A percentile compares a stretch with the other conserved stretches of the same genome.
phyloP scores from a whole-genome alignment of 2,329 filamentous ascomycete species.

The Emmonsiellopsis sp. region DNA sequence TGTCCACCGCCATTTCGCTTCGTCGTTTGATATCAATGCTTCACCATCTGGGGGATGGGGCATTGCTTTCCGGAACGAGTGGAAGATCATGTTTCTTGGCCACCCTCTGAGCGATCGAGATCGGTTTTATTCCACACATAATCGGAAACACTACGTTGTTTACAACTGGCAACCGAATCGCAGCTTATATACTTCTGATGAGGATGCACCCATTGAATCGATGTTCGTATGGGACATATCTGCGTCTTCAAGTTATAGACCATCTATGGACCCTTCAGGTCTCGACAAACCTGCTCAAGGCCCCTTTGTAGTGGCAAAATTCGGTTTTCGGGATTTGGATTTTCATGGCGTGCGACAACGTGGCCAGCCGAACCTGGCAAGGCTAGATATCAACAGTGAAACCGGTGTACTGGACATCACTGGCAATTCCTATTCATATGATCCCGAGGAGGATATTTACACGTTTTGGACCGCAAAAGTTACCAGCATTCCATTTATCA shows the following conservation, averaged over 20 bases:
- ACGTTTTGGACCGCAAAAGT: slow-evolving; percentile 33
- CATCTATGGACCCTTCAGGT: slow-evolving; percentile 42
- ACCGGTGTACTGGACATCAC: slow-evolving; percentile 43
- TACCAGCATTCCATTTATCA: slow-evolving; percentile 47
- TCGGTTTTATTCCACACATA: slow-evolving; percentile 56
- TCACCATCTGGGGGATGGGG: slow-evolving; percentile 27
- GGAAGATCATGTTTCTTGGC: slow-evolving; percentile 51
- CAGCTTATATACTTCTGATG: slow-evolving; percentile 43
- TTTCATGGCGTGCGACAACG: slow-evolving; percentile 47
- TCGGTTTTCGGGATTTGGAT: slow-evolving; percentile 44
- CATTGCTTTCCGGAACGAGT: slow-evolving; percentile 48
- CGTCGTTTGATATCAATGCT: slow-evolving; percentile 44
- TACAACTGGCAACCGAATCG: slow-evolving; percentile 55
- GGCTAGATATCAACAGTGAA: slow-evolving; percentile 43
- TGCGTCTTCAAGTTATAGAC: slow-evolving; percentile 38
- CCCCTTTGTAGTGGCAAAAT: slow-evolving; percentile 41
- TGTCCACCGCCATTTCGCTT: slow-evolving; percentile 52
- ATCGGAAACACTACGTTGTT: slow-evolving; percentile 49
- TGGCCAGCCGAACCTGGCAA: slow-evolving; percentile 41
- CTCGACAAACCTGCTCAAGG: slow-evolving; percentile 23
- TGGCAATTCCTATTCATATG: slow-evolving; percentile 33
- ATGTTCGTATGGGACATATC: slow-evolving; percentile 54
- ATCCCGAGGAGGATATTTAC: slow-evolving; percentile 8
- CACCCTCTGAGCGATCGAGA: slow-evolving; percentile 47
- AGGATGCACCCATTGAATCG: slow-evolving; percentile 50